These are phyloP conservation scores for Phyllosticta capitalensis DNA, from an alignment of 2,329 filamentous ascomycete genomes.

Conservation along the genomic window DNA sequence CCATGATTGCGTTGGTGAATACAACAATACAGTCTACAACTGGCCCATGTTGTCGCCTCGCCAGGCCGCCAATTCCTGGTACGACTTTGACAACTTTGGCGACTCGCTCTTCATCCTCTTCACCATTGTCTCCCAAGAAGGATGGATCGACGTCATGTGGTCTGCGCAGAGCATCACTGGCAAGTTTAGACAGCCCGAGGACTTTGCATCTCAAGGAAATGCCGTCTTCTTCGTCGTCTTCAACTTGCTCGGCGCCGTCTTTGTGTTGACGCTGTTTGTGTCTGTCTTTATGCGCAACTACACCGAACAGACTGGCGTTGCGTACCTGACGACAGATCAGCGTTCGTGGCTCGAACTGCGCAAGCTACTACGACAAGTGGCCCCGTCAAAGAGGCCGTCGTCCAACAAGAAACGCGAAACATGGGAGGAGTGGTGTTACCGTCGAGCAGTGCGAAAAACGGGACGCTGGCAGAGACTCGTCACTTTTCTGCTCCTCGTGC, in stretches of 20 bases:
- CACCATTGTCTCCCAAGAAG: slow-evolving; percentile 97
- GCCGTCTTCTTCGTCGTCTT: slow-evolving; percentile 92
- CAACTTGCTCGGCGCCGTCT: slow-evolving; percentile 92
- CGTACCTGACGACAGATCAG: slow-evolving; percentile 90
- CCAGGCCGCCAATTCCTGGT: slow-evolving; percentile 71
- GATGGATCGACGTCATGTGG: slow-evolving; percentile 92
- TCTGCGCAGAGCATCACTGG: slow-evolving; percentile 74
- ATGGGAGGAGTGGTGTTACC: slow-evolving; percentile 93
- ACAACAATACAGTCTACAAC: slow-evolving; percentile 61
- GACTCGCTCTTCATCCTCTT: slow-evolving; percentile 91
- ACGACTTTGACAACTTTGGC: slow-evolving; percentile 92
- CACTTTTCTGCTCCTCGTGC: slow-evolving; percentile 69
- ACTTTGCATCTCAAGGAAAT: slow-evolving; percentile 67
- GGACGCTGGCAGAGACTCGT: slow-evolving; percentile 83
- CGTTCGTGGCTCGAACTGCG: slow-evolving; percentile 92
- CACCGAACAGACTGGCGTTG: slow-evolving; percentile 95
- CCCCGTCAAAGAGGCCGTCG: slow-evolving; percentile 85
- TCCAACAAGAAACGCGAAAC: slow-evolving; percentile 59
- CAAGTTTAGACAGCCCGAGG: slow-evolving; percentile 59
- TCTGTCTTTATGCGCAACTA: slow-evolving; percentile 99
- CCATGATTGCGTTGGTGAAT: slow-evolving; percentile 77
- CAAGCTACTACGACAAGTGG: slow-evolving; percentile 85
- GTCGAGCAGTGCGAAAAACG: slow-evolving; percentile 84
- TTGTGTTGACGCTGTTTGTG: slow-evolving; percentile 93
- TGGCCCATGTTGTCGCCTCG: slow-evolving; percentile 82